A percentile compares a stretch with the other conserved stretches of the same genome.
Conservation (phyloP, 1,284 basidiomycete species). For the Ustilago cynodontis region DNA sequence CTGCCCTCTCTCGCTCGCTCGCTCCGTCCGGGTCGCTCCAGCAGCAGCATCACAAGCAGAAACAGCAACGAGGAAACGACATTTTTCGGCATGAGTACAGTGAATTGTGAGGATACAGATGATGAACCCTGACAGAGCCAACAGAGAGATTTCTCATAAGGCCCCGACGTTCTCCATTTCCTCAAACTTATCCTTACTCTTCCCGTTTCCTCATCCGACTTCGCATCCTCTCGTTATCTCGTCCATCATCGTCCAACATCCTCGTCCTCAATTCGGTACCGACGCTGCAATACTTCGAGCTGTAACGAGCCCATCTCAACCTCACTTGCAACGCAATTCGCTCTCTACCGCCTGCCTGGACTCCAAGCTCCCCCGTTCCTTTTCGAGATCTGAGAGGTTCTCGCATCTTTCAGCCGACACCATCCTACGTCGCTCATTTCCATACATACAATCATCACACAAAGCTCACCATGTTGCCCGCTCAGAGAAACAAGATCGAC, state of each 20-base stretch:
- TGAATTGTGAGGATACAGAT: no score
- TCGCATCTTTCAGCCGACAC: no score
- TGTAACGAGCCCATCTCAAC: neutral
- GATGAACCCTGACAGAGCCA: conserved; percentile 22
- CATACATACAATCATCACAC: neutral
- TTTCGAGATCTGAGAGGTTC: neutral
- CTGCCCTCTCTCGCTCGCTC: neutral
- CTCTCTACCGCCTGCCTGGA: neutral
- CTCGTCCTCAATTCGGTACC: neutral
- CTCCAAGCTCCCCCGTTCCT: neutral
- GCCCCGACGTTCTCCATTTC: neutral
- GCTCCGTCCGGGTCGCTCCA: conserved; percentile 3
- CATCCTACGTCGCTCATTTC: neutral
- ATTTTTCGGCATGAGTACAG: neutral
- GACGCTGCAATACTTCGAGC: neutral
- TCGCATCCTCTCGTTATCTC: neutral
- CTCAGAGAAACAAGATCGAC: conserved; percentile 89
- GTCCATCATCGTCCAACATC: neutral
- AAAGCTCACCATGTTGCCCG: conserved; percentile 78
- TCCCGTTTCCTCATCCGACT: neutral
- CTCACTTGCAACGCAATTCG: neutral
- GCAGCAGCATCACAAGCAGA: neutral
- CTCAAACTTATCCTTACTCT: neutral
- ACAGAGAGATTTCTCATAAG: neutral
- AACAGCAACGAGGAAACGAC: neutral